Percentiles rank a stretch among this genome's conserved stretches.
Evolutionary conservation across 371 early-diverging fungal genomes (phyloP).

Genomic region (Mycotypha africana): DNA sequence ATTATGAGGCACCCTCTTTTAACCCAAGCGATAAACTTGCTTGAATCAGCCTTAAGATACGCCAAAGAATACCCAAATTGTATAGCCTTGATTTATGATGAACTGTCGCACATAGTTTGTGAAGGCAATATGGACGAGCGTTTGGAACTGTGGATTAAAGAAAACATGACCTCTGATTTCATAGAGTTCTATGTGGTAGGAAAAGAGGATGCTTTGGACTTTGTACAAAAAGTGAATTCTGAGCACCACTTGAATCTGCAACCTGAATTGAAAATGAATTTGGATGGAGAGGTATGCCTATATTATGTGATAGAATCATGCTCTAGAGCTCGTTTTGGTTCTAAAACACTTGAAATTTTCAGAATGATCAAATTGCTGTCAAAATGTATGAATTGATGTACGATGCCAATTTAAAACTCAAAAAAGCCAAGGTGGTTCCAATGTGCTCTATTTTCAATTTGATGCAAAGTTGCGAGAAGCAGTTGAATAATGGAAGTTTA

Average conservation of each 20-base stretch:
- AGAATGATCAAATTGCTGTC: slow-evolving; percentile 9
- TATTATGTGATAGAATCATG: too few species aligned
- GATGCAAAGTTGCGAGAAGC: slow-evolving; percentile 68
- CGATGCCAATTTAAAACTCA: slow-evolving; percentile 17
- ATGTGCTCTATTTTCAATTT: slow-evolving; percentile 70
- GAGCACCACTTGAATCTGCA: slow-evolving; percentile 6
- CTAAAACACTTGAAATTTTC: too few species aligned
- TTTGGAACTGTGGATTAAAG: slow-evolving; percentile 65
- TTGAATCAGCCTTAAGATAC: slow-evolving; percentile 39
- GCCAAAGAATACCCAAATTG: slow-evolving; percentile 49
- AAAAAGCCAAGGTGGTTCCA: slow-evolving; percentile 40
- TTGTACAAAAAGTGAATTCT: slow-evolving; percentile 3
- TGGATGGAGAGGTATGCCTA: slow-evolving; percentile 43
- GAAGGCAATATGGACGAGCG: slow-evolving; percentile 42
- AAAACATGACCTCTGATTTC: slow-evolving; percentile 61
- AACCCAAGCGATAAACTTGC: slow-evolving; percentile 33
- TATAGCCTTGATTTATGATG: slow-evolving; percentile 68
- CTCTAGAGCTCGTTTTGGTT: too few species aligned
- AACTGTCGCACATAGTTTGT: slow-evolving; percentile 59
- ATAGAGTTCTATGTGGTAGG: slow-evolving; percentile 56
- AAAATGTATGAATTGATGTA: slow-evolving; percentile 12
- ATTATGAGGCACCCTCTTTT: slow-evolving; percentile 33
- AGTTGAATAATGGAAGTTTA: slow-evolving; percentile 46
- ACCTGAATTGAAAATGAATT: slow-evolving; percentile 35
- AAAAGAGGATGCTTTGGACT: slow-evolving; percentile 23